A percentile compares a stretch with the other conserved stretches of the same genome.
Evolutionary conservation across 1,284 basidiomycete genomes (phyloP).

Genomic region (Sporisorium exsertum): DNA sequence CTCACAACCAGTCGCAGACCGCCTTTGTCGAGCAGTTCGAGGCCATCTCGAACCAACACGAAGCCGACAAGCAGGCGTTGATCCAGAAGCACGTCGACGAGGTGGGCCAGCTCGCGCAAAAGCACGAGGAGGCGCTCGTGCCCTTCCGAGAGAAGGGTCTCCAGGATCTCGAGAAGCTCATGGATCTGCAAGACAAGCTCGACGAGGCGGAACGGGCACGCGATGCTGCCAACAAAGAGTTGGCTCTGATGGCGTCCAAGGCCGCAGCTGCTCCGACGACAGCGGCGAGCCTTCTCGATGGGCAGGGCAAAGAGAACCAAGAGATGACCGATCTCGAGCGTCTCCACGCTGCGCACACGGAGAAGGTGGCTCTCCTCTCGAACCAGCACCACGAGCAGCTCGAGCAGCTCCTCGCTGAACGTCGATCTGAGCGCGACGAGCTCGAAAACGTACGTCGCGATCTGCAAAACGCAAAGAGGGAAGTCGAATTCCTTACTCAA

Average conservation of each 20-base stretch:
- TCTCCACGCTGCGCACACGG: conserved; percentile 52
- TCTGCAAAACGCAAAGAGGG: conserved; percentile 49
- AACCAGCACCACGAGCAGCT: conserved; percentile 48
- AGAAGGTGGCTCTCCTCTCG: conserved; percentile 36
- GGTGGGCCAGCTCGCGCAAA: conserved; percentile 20
- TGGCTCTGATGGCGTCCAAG: conserved; percentile 33
- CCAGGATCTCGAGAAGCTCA: conserved; percentile 41
- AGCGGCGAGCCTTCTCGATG: conserved; percentile 27
- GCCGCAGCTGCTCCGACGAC: conserved; percentile 33
- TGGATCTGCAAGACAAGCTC: conserved; percentile 55
- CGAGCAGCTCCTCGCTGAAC: conserved; percentile 21
- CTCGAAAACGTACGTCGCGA: conserved; percentile 31
- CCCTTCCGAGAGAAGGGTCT: conserved; percentile 38
- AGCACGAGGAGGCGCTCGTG: conserved; percentile 38
- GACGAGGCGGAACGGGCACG: conserved; percentile 48
- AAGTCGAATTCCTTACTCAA: conserved; percentile 39
- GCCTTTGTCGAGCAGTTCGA: conserved; percentile 54
- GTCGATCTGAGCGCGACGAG: conserved; percentile 30
- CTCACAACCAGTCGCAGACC: conserved; percentile 47
- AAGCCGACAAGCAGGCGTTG: conserved; percentile 36
- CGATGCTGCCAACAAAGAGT: conserved; percentile 34
- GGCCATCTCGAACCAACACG: conserved; percentile 30
- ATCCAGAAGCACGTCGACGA: conserved; percentile 51
- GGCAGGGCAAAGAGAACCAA: conserved; percentile 38
- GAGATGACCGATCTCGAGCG: conserved; percentile 49